phyloP scores from a whole-genome alignment of 139 green algal genomes.

The Chlamydomonas asymmetrica region DNA sequence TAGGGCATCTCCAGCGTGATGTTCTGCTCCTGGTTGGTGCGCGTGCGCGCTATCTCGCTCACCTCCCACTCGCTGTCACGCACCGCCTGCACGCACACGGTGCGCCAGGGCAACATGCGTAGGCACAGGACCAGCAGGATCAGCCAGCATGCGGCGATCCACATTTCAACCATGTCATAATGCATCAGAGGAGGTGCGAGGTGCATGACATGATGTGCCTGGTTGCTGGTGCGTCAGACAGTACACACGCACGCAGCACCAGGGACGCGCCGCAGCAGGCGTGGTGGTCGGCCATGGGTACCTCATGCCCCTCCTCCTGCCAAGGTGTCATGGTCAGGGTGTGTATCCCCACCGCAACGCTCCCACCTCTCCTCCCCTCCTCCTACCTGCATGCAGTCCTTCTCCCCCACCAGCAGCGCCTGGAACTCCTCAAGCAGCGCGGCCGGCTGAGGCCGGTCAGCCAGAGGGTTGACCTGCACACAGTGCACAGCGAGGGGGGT shows the following conservation, averaged over 20 bases:
- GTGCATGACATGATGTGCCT: no score
- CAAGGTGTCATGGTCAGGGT: no score
- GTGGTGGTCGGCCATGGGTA: no score
- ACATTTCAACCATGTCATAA: no score
- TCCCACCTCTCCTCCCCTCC: background rate
- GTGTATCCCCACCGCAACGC: no score
- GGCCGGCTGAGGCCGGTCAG: slow-evolving; percentile 34
- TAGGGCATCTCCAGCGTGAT: slow-evolving; percentile 77
- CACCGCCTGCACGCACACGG: slow-evolving; percentile 49
- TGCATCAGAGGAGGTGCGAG: no score
- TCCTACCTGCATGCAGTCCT: slow-evolving; percentile 64
- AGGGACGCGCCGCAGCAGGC: no score
- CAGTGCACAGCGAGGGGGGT: background rate
- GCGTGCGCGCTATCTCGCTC: slow-evolving; percentile 61
- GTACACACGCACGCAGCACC: no score
- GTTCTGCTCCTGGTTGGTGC: slow-evolving; percentile 68
- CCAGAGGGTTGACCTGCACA: slow-evolving; percentile 68
- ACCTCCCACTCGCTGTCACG: slow-evolving; percentile 80
- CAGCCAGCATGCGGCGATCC: no score
- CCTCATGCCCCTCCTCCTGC: no score
- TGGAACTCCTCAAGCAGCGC: slow-evolving; percentile 76
- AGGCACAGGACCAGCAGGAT: background rate
- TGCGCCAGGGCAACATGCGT: no score
- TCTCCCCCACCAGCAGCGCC: slow-evolving; percentile 66
- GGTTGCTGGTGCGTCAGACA: no score